phyloP scores from a whole-genome alignment of 257 asterid species.

The Solanum gandarillasii region DNA sequence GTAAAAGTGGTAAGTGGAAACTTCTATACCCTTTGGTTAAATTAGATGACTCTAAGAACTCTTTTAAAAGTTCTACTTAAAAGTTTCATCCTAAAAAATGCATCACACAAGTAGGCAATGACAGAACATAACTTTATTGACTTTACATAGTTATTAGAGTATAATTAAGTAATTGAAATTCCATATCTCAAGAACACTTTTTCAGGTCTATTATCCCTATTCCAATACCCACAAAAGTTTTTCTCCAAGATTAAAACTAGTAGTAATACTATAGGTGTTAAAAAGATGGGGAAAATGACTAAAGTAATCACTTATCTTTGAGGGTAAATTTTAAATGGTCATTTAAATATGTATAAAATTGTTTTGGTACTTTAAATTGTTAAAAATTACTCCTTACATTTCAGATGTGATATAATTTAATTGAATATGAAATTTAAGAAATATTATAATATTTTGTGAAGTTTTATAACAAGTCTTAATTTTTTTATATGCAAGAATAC shows the following conservation, averaged over 20 bases:
- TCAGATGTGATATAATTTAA: too few relatives aligned
- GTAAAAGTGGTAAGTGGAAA: neutral
- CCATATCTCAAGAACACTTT: neutral
- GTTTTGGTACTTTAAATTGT: too few relatives aligned
- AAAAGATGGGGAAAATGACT: neutral
- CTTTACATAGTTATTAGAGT: neutral
- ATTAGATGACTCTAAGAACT: neutral
- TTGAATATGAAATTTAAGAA: too few relatives aligned
- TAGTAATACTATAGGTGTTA: neutral
- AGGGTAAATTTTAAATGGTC: neutral
- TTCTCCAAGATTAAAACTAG: neutral
- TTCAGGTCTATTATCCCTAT: neutral
- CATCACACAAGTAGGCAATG: neutral
- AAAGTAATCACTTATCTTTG: neutral
- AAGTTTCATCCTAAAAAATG: neutral
- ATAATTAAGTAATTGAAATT: neutral
- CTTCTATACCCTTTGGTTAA: neutral
- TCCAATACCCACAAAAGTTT: neutral
- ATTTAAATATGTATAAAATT: too few relatives aligned
- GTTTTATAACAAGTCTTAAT: too few relatives aligned
- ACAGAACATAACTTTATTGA: conserved; percentile 2
- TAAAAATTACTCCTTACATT: too few relatives aligned
- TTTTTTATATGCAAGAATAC: too few relatives aligned
- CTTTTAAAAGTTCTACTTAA: neutral
- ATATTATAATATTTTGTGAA: too few relatives aligned